A percentile compares a stretch with the other conserved stretches of the same genome.
phyloP scores from a whole-genome alignment of 2,329 filamentous ascomycete species.

The Trichophyton equinum region DNA sequence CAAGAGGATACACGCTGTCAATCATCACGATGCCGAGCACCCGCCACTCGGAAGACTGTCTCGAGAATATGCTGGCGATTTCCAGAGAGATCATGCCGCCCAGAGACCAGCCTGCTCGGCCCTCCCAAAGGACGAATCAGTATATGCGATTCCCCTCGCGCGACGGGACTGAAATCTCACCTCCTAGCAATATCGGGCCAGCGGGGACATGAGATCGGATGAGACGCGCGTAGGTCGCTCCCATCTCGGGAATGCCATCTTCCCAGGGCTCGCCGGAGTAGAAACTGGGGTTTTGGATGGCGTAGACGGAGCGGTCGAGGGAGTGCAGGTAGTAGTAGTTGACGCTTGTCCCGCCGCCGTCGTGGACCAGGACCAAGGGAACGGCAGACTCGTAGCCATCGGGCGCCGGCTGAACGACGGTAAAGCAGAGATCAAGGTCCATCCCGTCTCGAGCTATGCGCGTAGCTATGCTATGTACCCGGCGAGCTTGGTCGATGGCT shows the following conservation, averaged over 20 bases:
- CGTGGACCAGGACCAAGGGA: conserved; percentile 48
- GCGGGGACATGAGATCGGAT: conserved; percentile 25
- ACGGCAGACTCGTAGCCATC: conserved; percentile 10
- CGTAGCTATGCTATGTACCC: not conserved
- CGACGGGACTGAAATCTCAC: conserved; percentile 6
- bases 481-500: no score
- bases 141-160: not conserved
- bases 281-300: conserved; percentile 45
- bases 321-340: conserved; percentile 43
- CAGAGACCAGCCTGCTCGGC: conserved; percentile 15
- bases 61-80: conserved; percentile 13
- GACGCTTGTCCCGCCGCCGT: conserved; percentile 49
- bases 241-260: conserved; percentile 46
- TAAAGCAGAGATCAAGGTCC: conserved; percentile 10
- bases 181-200: conserved; percentile 14
- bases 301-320: conserved; percentile 40
- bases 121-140: not conserved
- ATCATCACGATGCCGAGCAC: conserved; percentile 16
- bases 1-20: conserved; percentile 13
- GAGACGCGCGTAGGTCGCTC: conserved; percentile 36
- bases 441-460: not conserved
- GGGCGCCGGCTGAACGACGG: conserved; percentile 11
- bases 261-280: conserved; percentile 36
- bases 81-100: conserved; percentile 16
- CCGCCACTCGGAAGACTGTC: conserved; percentile 6